Evolutionary conservation across 352 stramenopile genomes (phyloP).

Genomic region (Pelagophyceae sp.): DNA sequence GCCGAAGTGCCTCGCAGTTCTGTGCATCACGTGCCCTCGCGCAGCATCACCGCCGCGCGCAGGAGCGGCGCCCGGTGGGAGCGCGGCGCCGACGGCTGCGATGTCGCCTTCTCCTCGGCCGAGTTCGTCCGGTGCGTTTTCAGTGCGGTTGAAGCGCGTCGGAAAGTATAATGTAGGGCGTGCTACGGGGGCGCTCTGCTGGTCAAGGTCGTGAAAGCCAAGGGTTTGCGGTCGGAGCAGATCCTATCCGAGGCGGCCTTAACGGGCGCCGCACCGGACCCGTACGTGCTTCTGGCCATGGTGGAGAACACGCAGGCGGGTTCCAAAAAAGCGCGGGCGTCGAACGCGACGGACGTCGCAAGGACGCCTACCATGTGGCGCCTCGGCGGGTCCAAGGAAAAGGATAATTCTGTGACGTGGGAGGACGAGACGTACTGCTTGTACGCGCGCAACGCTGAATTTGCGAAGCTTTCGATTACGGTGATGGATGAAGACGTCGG

Average conservation of each 20-base stretch:
- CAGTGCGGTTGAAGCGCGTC: background rate
- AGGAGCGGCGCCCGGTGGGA: conserved; percentile 10
- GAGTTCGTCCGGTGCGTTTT: background rate
- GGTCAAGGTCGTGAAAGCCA: background rate
- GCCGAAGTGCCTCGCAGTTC: too few species aligned
- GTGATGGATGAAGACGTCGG: conserved; percentile 11
- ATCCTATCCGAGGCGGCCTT: background rate
- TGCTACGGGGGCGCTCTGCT: conserved; percentile 3
- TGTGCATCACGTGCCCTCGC: too few species aligned
- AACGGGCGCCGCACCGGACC: background rate
- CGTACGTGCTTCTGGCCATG: background rate
- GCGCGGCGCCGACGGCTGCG: conserved; percentile 17
- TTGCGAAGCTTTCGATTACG: background rate
- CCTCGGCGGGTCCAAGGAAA: background rate
- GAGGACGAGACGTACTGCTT: conserved; percentile 5
- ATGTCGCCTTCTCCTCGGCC: conserved; percentile 1
- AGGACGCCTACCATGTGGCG: conserved; percentile 8
- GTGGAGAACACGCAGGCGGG: background rate
- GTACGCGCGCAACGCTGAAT: background rate
- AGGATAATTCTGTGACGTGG: background rate
- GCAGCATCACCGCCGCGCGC: too few species aligned
- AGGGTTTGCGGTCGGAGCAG: background rate
- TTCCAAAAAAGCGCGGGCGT: background rate
- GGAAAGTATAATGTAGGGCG: background rate
- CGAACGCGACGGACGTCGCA: conserved; percentile 17